Evolutionary conservation across 495 filamentous ascomycete genomes (phyloP).

Genomic region (Pyronema domesticum): DNA sequence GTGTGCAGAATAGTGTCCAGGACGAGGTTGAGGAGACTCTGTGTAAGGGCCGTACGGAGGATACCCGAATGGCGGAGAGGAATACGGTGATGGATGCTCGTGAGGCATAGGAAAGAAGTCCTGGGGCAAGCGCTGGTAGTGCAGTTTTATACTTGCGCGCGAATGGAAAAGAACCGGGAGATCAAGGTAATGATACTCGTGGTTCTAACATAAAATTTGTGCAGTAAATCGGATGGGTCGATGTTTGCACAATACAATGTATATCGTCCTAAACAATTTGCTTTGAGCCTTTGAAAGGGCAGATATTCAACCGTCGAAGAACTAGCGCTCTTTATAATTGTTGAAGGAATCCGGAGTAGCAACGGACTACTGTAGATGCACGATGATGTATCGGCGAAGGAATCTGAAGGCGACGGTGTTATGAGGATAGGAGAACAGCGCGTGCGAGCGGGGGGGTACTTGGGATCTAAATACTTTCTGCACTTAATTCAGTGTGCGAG

Average conservation of each 20-base stretch:
- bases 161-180: conserved; percentile 8
- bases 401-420: not conserved
- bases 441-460: too few species aligned
- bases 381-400: conserved; percentile 19
- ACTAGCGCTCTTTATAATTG: not conserved
- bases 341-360: not conserved
- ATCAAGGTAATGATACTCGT: conserved; percentile 13
- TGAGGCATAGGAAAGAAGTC: conserved; percentile 16
- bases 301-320: not conserved
- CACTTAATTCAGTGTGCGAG: too few species aligned
- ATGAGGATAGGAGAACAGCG: too few species aligned
- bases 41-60: conserved; percentile 19
- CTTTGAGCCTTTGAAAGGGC: not conserved
- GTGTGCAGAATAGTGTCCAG: conserved; percentile 13
- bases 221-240: not conserved
- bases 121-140: not conserved
- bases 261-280: not conserved
- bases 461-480: too few species aligned
- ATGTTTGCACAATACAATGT: not conserved
- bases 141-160: conserved; percentile 9
- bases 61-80: conserved; percentile 18
- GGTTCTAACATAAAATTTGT: conserved; percentile 23
- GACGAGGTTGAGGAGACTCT: conserved; percentile 19
- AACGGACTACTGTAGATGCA: conserved; percentile 15
- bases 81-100: conserved; percentile 16